These are phyloP conservation scores for Coemansia sp. DNA, from an alignment of 192 early-diverging fungal genomes.

Conservation along the genomic window DNA sequence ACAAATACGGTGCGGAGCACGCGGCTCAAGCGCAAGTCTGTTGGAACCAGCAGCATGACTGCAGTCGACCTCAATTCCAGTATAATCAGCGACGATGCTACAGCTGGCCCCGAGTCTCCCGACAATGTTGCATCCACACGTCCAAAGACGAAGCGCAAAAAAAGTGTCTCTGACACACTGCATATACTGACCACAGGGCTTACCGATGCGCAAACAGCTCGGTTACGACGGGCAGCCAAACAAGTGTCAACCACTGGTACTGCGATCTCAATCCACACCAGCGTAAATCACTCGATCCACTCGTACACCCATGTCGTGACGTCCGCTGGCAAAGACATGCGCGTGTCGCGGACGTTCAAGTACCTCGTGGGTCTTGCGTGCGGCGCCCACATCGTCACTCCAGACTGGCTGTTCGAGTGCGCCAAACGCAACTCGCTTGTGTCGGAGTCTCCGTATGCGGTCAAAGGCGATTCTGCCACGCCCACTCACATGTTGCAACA, in stretches of 20 bases:
- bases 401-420: slow-evolving; percentile 39
- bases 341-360: slow-evolving; percentile 46
- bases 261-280: slow-evolving; percentile 1
- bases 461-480: slow-evolving; percentile 34
- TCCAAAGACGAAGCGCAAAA: background rate
- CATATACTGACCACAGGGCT: slow-evolving; percentile 32
- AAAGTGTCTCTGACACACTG: background rate
- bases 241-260: background rate
- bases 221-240: slow-evolving; percentile 19
- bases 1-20: background rate
- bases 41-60: background rate
- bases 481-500: slow-evolving; percentile 7
- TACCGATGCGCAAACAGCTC: slow-evolving; percentile 17
- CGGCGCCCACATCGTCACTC: slow-evolving; percentile 28
- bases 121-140: background rate
- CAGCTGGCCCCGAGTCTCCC: no score
- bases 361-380: slow-evolving; percentile 39
- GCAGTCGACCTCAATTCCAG: background rate
- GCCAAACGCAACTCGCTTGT: slow-evolving; percentile 13
- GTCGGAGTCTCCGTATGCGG: slow-evolving; percentile 16
- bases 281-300: background rate
- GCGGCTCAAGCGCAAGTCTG: background rate
- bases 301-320: slow-evolving; percentile 44
- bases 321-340: slow-evolving; percentile 9
- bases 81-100: no score